Evolutionary conservation across 495 filamentous ascomycete genomes (phyloP).

Genomic region (Aspergillus taichungensis): DNA sequence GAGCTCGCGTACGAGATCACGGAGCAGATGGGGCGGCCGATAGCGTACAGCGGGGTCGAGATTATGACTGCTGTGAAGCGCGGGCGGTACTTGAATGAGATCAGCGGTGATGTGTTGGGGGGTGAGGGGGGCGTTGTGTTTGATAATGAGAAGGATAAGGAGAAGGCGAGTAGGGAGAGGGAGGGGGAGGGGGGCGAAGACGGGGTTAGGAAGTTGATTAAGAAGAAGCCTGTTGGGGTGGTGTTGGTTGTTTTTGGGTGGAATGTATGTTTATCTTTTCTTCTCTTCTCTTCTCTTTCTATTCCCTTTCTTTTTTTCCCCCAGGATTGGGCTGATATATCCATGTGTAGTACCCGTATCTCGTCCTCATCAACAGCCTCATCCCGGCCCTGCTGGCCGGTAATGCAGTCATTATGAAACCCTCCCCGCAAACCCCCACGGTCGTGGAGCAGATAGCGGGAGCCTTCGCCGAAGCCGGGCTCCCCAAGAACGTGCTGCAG

Average conservation of each 20-base stretch:
- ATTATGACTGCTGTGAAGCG: slow-evolving; percentile 72
- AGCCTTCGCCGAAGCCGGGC: slow-evolving; percentile 67
- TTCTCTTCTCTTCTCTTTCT: slow-evolving; percentile 1
- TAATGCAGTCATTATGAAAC: slow-evolving; percentile 85
- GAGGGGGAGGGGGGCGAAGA: slow-evolving; percentile 77
- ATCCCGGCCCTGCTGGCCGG: slow-evolving; percentile 82
- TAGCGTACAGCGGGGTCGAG: slow-evolving; percentile 74
- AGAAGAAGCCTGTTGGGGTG: slow-evolving; percentile 75
- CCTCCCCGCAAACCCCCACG: slow-evolving; percentile 88
- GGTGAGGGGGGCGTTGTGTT: slow-evolving; percentile 41
- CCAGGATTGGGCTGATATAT: slow-evolving; percentile 6
- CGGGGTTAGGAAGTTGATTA: slow-evolving; percentile 82
- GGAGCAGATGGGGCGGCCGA: slow-evolving; percentile 90
- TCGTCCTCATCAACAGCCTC: slow-evolving; percentile 83
- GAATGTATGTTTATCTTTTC: slow-evolving; percentile 57
- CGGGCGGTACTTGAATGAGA: slow-evolving; percentile 71
- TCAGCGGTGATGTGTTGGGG: slow-evolving; percentile 58
- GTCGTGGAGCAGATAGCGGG: slow-evolving; percentile 71
- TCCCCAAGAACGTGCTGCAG: slow-evolving; percentile 74
- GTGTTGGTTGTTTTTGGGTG: slow-evolving; percentile 86
- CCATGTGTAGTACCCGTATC: slow-evolving; percentile 69
- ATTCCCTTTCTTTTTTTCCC: not conserved
- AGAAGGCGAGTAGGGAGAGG: slow-evolving; percentile 78
- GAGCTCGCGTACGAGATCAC: slow-evolving; percentile 75
- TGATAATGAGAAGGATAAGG: slow-evolving; percentile 78